phyloP scores from a whole-genome alignment of 306 rosid genomes.

The Pterocarpus macrocarpus region DNA sequence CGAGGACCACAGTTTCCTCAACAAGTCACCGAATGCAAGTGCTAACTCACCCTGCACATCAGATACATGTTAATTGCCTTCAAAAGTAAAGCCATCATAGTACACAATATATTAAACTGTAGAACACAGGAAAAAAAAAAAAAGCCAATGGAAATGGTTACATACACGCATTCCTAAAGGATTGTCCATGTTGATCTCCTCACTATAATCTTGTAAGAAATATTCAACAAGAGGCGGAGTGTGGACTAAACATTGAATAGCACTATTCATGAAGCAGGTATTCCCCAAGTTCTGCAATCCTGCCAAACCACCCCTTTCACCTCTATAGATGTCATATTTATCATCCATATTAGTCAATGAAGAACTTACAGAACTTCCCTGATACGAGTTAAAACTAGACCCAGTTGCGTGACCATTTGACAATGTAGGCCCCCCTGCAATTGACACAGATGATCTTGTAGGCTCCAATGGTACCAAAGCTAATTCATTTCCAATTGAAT shows the following conservation, averaged over 20 bases:
- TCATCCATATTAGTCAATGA: conserved; percentile 71
- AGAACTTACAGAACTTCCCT: conserved; percentile 70
- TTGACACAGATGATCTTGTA: conserved; percentile 78
- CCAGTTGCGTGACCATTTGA: conserved; percentile 87
- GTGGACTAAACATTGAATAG: conserved; percentile 94
- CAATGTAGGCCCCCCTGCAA: conserved; percentile 93
- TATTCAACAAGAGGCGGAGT: conserved; percentile 88
- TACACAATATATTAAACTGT: conserved; percentile 21
- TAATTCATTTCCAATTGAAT: conserved; percentile 83
- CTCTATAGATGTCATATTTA: conserved; percentile 61
- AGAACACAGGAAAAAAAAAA: conserved; percentile 2
- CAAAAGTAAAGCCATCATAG: conserved; percentile 24
- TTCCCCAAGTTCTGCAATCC: conserved; percentile 99
- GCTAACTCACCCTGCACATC: conserved; percentile 95
- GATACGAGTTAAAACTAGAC: conserved; percentile 64
- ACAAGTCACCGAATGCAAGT: conserved; percentile 89
- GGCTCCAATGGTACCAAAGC: conserved; percentile 95
- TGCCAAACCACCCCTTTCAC: conserved; percentile 86
- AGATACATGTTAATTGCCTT: conserved; percentile 39
- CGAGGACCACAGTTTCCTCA: conserved; percentile 96
- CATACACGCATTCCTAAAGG: conserved; percentile 98
- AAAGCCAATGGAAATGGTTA: conserved; percentile 45
- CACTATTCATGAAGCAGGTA: conserved; percentile 98
- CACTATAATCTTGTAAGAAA: conserved; percentile 89
- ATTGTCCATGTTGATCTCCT: conserved; percentile 91